Evolutionary conservation across 2,329 filamentous ascomycete genomes (phyloP).

Genomic region (Nemania sp.): DNA sequence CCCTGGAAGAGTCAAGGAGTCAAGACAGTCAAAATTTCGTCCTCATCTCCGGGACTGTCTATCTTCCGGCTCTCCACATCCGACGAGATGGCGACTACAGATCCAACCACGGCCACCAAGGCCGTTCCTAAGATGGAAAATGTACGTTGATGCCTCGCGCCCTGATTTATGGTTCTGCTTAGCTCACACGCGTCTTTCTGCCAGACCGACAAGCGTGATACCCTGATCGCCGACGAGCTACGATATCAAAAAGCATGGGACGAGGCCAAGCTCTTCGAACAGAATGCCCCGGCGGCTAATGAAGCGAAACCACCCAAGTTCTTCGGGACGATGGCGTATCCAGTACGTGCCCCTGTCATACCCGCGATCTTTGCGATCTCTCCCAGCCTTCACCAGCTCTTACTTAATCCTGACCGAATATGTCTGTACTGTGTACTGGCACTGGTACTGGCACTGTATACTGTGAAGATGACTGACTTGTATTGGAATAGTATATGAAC

Average conservation of each 20-base stretch:
- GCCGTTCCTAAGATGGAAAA: conserved; percentile 26
- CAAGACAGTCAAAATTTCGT: too few relatives aligned
- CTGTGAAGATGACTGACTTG: neutral
- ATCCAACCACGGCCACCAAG: conserved; percentile 15
- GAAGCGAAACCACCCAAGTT: conserved; percentile 90
- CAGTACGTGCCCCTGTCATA: conserved; percentile 21
- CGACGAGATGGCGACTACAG: conserved; percentile 22
- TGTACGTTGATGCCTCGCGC: conserved; percentile 1
- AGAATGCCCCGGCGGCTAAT: conserved; percentile 76
- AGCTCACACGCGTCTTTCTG: conserved; percentile 8
- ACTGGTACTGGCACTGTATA: too few relatives aligned
- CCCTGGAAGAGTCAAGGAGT: too few relatives aligned
- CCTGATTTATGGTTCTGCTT: neutral
- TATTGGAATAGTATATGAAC: conserved; percentile 57
- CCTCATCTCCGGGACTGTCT: neutral
- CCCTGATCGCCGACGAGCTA: conserved; percentile 27
- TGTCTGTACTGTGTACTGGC: too few relatives aligned
- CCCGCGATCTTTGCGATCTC: too few relatives aligned
- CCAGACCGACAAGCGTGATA: conserved; percentile 28
- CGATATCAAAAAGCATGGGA: conserved; percentile 83
- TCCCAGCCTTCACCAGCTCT: too few relatives aligned
- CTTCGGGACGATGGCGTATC: conserved; percentile 66
- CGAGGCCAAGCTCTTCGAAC: conserved; percentile 76
- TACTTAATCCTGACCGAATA: too few relatives aligned
- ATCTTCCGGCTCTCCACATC: neutral